phyloP scores from a whole-genome alignment of 257 asterid species.

The Petrea volubilis region DNA sequence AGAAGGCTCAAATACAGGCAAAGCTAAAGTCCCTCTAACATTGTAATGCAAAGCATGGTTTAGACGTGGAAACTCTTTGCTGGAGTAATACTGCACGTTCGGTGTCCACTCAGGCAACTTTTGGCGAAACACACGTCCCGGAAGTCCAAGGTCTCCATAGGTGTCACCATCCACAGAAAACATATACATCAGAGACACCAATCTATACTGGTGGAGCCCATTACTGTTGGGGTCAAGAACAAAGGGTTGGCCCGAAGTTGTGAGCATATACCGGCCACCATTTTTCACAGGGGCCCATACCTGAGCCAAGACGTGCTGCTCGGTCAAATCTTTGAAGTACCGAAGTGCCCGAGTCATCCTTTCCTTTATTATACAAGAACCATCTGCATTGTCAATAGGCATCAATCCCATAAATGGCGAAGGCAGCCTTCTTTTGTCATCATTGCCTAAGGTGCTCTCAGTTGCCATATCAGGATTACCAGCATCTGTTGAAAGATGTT shows the following conservation, averaged over 20 bases:
- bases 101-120: conserved; percentile 97
- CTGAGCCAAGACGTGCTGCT: conserved; percentile 86
- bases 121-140: conserved; percentile 79
- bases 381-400: conserved; percentile 61
- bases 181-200: conserved; percentile 70
- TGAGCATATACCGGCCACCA: conserved; percentile 72
- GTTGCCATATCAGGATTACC: conserved; percentile 42
- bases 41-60: conserved; percentile 78
- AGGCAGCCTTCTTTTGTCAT: conserved; percentile 53
- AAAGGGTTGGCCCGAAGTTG: conserved; percentile 93
- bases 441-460: conserved; percentile 41
- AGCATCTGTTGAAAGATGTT: conserved; percentile 35
- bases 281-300: conserved; percentile 91
- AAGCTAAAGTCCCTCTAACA: conserved; percentile 84
- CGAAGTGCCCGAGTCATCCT: conserved; percentile 91
- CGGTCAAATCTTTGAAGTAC: conserved; percentile 73
- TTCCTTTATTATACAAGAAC: conserved; percentile 77
- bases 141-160: conserved; percentile 76
- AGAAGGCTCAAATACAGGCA: conserved; percentile 91
- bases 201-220: conserved; percentile 89
- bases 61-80: conserved; percentile 81
- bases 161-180: conserved; percentile 75
- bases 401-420: conserved; percentile 44
- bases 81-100: conserved; percentile 88
- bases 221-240: conserved; percentile 77